These are phyloP conservation scores for Penicillium sp. DNA, from an alignment of 2,329 filamentous ascomycete species.

Conservation along the genomic window DNA sequence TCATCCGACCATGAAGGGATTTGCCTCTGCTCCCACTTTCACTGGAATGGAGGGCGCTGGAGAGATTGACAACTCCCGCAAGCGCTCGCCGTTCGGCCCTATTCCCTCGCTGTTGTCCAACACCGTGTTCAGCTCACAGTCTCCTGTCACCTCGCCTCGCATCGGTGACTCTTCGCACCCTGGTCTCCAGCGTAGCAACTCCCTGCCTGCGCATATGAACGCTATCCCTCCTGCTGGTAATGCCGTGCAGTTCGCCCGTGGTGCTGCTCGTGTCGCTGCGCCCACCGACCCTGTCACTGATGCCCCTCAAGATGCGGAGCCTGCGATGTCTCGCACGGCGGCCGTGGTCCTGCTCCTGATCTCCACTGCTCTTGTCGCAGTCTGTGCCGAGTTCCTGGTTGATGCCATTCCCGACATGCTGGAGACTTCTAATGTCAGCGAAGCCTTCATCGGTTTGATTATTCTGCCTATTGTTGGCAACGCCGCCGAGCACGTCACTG, in stretches of 20 bases:
- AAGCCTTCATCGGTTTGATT: slow-evolving; percentile 78
- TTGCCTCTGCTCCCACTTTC: slow-evolving; percentile 15
- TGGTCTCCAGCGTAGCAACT: slow-evolving; percentile 32
- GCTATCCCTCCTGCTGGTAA: slow-evolving; percentile 31
- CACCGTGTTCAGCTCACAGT: slow-evolving; percentile 33
- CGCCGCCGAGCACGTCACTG: slow-evolving; percentile 78
- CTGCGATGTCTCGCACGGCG: slow-evolving; percentile 56
- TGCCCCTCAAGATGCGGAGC: slow-evolving; percentile 16
- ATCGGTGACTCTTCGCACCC: slow-evolving; percentile 18
- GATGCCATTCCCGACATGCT: slow-evolving; percentile 71
- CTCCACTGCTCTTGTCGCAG: slow-evolving; percentile 59
- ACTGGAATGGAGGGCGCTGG: slow-evolving; percentile 8
- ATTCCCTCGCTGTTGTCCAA: slow-evolving; percentile 36
- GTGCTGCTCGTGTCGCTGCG: slow-evolving; percentile 29
- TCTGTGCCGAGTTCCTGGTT: slow-evolving; percentile 71
- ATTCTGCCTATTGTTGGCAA: slow-evolving; percentile 82
- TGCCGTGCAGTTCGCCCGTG: slow-evolving; percentile 35
- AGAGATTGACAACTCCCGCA: slow-evolving; percentile 20
- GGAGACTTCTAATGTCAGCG: slow-evolving; percentile 58
- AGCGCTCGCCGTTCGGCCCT: slow-evolving; percentile 31
- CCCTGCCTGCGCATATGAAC: slow-evolving; percentile 30
- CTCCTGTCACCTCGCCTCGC: slow-evolving; percentile 8
- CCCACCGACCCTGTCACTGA: slow-evolving; percentile 13
- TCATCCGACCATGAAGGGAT: slow-evolving; percentile 17
- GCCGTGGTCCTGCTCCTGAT: slow-evolving; percentile 57